Evolutionary conservation across 495 filamentous ascomycete species (phyloP).

Genomic region (Neurospora tetrasperma): DNA sequence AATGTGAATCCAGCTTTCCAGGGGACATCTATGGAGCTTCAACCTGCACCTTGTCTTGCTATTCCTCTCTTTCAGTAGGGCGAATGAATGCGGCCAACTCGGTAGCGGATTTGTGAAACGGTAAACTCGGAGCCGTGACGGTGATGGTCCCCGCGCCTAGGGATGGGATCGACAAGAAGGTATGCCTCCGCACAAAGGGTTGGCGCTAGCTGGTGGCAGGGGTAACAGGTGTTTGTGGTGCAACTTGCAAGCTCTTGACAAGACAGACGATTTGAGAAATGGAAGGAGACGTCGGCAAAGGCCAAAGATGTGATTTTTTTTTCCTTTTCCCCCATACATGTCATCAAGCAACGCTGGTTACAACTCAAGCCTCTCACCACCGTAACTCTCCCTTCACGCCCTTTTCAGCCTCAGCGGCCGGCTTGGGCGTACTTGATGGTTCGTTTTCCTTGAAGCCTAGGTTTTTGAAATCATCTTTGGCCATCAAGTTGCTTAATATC

Average conservation of each 20-base stretch:
- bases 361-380: conserved; percentile 21
- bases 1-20: background rate
- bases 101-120: background rate
- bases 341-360: background rate
- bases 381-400: conserved; percentile 36
- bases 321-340: background rate
- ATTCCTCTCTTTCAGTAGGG: background rate
- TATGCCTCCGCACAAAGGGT: background rate
- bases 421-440: conserved; percentile 5
- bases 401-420: conserved; percentile 12
- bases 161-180: background rate
- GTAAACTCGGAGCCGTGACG: background rate
- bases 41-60: background rate
- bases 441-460: conserved; percentile 52
- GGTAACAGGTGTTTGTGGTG: background rate
- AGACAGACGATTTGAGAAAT: background rate
- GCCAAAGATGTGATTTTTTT: background rate
- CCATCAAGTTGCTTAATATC: conserved; percentile 81
- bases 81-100: background rate
- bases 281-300: background rate
- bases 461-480: conserved; percentile 85
- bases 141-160: background rate
- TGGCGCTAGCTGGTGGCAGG: background rate
- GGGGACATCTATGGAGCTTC: background rate
- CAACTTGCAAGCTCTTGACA: background rate